These are phyloP conservation scores for Phanerochaete carnosa DNA, from an alignment of 768 basidiomycete species.

Conservation along the genomic window DNA sequence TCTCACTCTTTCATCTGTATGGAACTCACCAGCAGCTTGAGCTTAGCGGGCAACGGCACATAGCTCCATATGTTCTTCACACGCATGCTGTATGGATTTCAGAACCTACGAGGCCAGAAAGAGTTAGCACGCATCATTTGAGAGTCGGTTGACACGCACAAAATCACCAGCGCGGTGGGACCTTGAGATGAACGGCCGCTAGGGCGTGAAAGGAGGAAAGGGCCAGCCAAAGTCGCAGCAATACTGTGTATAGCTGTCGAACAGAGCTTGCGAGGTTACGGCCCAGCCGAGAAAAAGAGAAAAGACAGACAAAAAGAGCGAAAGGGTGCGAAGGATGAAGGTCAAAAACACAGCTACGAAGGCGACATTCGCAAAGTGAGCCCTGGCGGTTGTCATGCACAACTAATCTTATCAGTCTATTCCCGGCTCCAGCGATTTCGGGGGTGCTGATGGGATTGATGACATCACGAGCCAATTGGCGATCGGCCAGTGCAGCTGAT, in stretches of 20 bases:
- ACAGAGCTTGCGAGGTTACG: conserved; percentile 11
- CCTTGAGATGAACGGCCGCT: conserved; percentile 34
- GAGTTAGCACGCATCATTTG: background rate
- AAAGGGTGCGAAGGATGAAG: conserved; percentile 6
- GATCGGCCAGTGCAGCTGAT: background rate
- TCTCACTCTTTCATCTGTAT: background rate
- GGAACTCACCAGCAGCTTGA: conserved; percentile 47
- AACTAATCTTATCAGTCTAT: background rate
- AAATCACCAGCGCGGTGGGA: conserved; percentile 14
- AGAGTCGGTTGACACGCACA: background rate
- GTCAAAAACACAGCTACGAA: background rate
- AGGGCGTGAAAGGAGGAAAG: conserved; percentile 32
- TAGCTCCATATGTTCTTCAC: conserved; percentile 35
- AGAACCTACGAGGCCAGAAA: background rate
- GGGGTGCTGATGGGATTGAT: background rate
- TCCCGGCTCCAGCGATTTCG: background rate
- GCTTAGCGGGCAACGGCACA: conserved; percentile 35
- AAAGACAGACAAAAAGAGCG: conserved; percentile 11
- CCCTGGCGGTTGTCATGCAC: background rate
- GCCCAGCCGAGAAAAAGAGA: conserved; percentile 30
- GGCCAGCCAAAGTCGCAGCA: conserved; percentile 20
- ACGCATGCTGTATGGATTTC: conserved; percentile 31
- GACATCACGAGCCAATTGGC: background rate
- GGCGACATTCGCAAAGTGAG: too few species aligned
- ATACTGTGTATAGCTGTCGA: background rate